These are phyloP conservation scores for Hortiboletus campestris DNA, from an alignment of 768 basidiomycete genomes.

Conservation along the genomic window DNA sequence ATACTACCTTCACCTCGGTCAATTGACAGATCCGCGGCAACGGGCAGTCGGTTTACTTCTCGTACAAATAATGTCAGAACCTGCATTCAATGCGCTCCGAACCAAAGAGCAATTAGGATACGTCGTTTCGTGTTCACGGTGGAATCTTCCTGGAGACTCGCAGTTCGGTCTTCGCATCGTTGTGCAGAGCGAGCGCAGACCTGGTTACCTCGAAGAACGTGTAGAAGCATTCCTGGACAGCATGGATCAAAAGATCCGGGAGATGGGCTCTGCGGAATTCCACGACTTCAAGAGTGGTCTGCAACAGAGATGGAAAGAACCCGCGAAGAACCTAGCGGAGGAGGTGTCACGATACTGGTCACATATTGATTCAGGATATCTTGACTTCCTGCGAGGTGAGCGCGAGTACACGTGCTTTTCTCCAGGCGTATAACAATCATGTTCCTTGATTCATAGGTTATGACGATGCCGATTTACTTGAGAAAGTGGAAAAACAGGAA, in stretches of 20 bases:
- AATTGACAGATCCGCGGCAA: slow-evolving; percentile 55
- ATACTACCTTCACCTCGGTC: slow-evolving; percentile 83
- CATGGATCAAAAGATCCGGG: slow-evolving; percentile 65
- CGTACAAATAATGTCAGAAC: slow-evolving; percentile 84
- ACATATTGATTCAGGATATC: slow-evolving; percentile 75
- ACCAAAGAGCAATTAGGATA: slow-evolving; percentile 97
- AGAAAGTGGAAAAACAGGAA: slow-evolving; percentile 69
- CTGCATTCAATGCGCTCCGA: slow-evolving; percentile 85
- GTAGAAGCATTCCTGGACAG: slow-evolving; percentile 84
- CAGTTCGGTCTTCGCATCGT: slow-evolving; percentile 78
- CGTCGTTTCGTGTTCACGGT: slow-evolving; percentile 65
- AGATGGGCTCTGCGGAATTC: slow-evolving; percentile 73
- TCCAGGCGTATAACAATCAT: neutral
- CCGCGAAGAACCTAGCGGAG: slow-evolving; percentile 83
- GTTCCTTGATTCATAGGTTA: slow-evolving; percentile 46
- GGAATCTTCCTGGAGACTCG: slow-evolving; percentile 59
- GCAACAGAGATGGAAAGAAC: slow-evolving; percentile 80
- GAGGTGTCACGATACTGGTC: slow-evolving; percentile 69
- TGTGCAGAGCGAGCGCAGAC: slow-evolving; percentile 83
- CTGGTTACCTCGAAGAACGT: slow-evolving; percentile 79
- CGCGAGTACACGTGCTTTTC: slow-evolving; percentile 12
- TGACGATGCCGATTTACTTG: slow-evolving; percentile 67
- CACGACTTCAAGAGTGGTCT: slow-evolving; percentile 73
- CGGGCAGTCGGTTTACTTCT: slow-evolving; percentile 73
- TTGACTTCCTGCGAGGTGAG: slow-evolving; percentile 85